Evolutionary conservation across 306 rosid species (phyloP).

Genomic region (Elaeagnus macrophylla): DNA sequence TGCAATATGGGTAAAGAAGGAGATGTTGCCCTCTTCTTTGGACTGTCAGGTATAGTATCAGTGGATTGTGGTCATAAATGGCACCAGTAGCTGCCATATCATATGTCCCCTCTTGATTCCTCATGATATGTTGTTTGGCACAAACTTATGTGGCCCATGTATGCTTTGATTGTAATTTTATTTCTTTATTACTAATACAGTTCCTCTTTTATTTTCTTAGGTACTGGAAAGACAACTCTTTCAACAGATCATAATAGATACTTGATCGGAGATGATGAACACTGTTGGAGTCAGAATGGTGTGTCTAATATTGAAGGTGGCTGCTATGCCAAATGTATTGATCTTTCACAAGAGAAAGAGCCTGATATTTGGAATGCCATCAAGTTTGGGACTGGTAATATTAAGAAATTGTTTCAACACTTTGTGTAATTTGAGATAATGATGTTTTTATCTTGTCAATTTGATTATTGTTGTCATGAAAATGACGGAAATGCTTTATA

Average conservation of each 20-base stretch:
- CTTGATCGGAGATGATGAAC: constrained; percentile 51
- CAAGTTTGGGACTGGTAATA: constrained; percentile 49
- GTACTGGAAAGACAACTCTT: constrained; percentile 41
- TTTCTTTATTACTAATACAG: background rate
- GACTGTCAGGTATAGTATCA: constrained; percentile 73
- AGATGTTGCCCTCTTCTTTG: constrained; percentile 96
- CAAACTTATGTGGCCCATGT: background rate
- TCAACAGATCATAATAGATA: constrained; percentile 46
- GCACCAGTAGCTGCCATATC: constrained; percentile 17
- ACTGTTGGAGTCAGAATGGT: constrained; percentile 42
- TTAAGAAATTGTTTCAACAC: background rate
- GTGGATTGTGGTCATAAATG: constrained; percentile 9
- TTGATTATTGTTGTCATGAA: background rate
- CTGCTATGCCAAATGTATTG: constrained; percentile 49
- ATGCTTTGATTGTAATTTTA: background rate
- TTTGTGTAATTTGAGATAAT: background rate
- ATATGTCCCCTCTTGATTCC: constrained; percentile 17
- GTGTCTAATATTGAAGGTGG: constrained; percentile 56
- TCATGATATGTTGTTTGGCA: background rate
- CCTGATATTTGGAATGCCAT: constrained; percentile 55
- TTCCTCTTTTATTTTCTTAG: constrained; percentile 3
- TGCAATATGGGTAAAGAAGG: constrained; percentile 77
- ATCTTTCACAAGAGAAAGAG: constrained; percentile 43
- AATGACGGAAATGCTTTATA: background rate
- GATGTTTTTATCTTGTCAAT: background rate